Base-by-base conservation (phyloP, 306 rosid species). In the Trifolium fragiferum region DNA sequence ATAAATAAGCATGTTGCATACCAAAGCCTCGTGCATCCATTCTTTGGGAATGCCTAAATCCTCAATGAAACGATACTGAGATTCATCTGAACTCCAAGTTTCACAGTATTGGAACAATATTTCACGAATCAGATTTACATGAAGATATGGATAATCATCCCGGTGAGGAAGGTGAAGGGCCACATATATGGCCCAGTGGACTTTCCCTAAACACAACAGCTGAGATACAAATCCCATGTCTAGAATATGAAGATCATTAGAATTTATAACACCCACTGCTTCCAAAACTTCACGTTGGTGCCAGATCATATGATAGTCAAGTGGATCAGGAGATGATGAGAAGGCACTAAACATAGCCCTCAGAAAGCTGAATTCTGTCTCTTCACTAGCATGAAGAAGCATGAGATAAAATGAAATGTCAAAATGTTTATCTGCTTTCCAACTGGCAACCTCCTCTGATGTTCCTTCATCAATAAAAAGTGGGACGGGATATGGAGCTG, bases 151-250 rank as follows among this genome's bases (percentile, higher is more conserved):
- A 81, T 78, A 91, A 80, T 92, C 95, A 80, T 91, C 96, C 33
- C 76, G 81, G 50, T 84, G 65, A 35, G 95, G 85, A 89, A 91
- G 75, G 85, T 94, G 98, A 80, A 94, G 97, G 82, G 83, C 88
- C 82, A 94, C 98, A 82, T 94, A 94, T 82, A 94, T 86, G 71
- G 97, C 97, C 98, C 97, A 94, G 64, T 94, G 97, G n/a, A 90
- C 91, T 86, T 91, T 80, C 68, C 96, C 96, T 70, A 89, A 46
- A 83, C 93, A 89, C 82, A 94, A 73, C 55, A 94, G 81, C 83
- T 94, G 98, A 60, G 97, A 88, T 75, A 94, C 91, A 76, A 87
- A 81, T 57, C 88, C 87, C 90, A 91, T 84, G 86, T 94, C 98
- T 83, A 94, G 89, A 85, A 88, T 83, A 84, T 91, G 91, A 79